phyloP scores from a whole-genome alignment of 345 rosid genomes.

The Hevea brasiliensis region DNA sequence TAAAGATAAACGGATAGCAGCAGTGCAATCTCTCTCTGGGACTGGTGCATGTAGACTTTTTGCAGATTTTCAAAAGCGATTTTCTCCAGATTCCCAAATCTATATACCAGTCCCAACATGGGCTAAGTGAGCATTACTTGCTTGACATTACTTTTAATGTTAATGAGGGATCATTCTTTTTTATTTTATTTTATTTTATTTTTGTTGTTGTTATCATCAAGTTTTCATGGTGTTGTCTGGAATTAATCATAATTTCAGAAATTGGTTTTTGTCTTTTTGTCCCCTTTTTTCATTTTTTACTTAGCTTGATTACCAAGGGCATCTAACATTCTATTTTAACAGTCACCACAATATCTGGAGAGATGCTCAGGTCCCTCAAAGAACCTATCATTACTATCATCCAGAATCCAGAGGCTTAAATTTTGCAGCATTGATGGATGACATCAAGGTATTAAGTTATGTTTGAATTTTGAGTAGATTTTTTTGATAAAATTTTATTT shows the following conservation, averaged over 20 bases:
- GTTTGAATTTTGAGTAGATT: background rate
- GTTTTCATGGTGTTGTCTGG: background rate
- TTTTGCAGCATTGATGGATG: conserved; percentile 85
- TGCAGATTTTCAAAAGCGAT: conserved; percentile 94
- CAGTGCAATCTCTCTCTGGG: conserved; percentile 87
- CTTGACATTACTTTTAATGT: background rate
- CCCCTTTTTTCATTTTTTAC: too few relatives aligned
- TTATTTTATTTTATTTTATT: background rate
- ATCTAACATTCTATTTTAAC: conserved; percentile 32
- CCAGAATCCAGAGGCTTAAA: conserved; percentile 82
- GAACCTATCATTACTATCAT: conserved; percentile 81
- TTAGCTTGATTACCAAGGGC: conserved; percentile 1
- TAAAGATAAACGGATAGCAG: conserved; percentile 85
- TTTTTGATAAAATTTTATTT: background rate
- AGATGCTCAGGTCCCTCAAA: conserved; percentile 87
- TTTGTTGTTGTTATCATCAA: background rate
- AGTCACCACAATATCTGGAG: conserved; percentile 99
- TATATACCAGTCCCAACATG: conserved; percentile 94
- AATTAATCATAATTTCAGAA: background rate
- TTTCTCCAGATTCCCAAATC: conserved; percentile 77
- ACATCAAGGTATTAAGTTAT: conserved; percentile 57
- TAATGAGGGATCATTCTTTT: background rate
- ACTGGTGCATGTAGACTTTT: conserved; percentile 97
- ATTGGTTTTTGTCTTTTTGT: background rate
- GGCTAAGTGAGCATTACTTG: conserved; percentile 69